phyloP scores from a whole-genome alignment of 2,329 filamentous ascomycete genomes.

The Lachnellula arida region DNA sequence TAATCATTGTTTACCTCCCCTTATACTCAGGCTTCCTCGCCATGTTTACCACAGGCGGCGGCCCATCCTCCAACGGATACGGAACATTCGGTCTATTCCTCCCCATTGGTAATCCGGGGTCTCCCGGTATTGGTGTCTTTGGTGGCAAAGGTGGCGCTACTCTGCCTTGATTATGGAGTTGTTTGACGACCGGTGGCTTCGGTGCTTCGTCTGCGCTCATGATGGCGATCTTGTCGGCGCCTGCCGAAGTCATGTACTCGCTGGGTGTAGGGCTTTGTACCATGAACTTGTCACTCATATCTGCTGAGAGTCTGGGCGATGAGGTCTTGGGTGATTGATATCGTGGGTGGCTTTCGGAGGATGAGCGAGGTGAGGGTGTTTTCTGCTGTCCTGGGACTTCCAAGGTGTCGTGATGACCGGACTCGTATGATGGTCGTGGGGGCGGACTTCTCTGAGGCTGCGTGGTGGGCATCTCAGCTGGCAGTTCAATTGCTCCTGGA shows the following conservation, averaged over 20 bases:
- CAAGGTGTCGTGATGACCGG: conserved; percentile 26
- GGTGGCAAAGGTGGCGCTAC: conserved; percentile 68
- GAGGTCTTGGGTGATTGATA: conserved; percentile 33
- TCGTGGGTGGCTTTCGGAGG: conserved; percentile 35
- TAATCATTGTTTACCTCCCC: not conserved
- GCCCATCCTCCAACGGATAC: conserved; percentile 76
- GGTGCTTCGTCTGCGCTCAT: conserved; percentile 55
- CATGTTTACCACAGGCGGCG: conserved; percentile 81
- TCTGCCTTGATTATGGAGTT: conserved; percentile 16
- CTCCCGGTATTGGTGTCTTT: conserved; percentile 66
- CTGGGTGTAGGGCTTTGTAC: conserved; percentile 53
- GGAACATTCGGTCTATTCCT: conserved; percentile 38
- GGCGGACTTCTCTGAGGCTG: conserved; percentile 21
- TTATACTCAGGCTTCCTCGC: conserved; percentile 64
- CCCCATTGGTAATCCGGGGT: conserved; percentile 23
- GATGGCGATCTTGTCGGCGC: conserved; percentile 65
- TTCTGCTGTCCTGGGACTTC: conserved; percentile 20
- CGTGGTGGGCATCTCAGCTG: conserved; percentile 44
- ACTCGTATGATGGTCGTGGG: conserved; percentile 31
- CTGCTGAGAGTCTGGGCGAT: conserved; percentile 31
- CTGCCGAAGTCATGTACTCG: conserved; percentile 54
- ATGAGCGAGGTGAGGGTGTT: conserved; percentile 32
- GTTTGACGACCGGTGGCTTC: conserved; percentile 27
- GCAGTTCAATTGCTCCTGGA: conserved; percentile 48
- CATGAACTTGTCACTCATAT: conserved; percentile 44